phyloP scores from a whole-genome alignment of 2,329 filamentous ascomycete genomes.

The Paracorniculantispora psalliotae region DNA sequence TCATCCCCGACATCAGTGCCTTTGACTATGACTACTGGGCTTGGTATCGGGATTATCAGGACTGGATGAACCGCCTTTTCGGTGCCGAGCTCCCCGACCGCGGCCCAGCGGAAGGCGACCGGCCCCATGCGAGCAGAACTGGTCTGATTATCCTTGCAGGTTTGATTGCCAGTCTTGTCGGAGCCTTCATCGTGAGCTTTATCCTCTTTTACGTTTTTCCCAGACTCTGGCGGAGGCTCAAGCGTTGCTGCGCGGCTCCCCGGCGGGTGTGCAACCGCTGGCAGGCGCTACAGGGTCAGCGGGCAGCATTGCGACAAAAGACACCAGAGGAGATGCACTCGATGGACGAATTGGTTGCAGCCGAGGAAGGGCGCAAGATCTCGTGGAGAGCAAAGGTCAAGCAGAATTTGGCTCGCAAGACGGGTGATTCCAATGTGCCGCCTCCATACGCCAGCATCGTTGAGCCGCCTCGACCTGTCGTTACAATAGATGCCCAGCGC shows the following conservation, averaged over 20 bases:
- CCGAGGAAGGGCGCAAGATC: background rate
- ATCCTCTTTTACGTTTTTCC: background rate
- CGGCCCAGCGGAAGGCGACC: too few relatives aligned
- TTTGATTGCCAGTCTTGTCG: too few relatives aligned
- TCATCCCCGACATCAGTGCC: too few relatives aligned
- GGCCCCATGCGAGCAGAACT: too few relatives aligned
- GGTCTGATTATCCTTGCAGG: too few relatives aligned
- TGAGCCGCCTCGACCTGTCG: background rate
- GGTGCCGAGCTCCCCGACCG: too few relatives aligned
- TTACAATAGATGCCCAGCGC: background rate
- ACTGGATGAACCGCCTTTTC: too few relatives aligned
- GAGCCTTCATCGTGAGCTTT: too few relatives aligned
- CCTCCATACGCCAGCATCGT: background rate
- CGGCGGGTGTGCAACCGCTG: background rate
- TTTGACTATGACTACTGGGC: too few relatives aligned
- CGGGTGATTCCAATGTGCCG: background rate
- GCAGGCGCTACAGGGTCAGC: background rate
- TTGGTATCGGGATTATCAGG: too few relatives aligned
- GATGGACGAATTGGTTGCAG: background rate
- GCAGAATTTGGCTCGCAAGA: too few relatives aligned
- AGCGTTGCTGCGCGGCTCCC: background rate
- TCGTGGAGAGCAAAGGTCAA: background rate
- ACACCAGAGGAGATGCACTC: background rate
- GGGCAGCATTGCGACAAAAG: background rate
- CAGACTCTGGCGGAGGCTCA: background rate